Conservation (phyloP, 2,329 filamentous ascomycete species). For the Endocalyx cinctus region DNA sequence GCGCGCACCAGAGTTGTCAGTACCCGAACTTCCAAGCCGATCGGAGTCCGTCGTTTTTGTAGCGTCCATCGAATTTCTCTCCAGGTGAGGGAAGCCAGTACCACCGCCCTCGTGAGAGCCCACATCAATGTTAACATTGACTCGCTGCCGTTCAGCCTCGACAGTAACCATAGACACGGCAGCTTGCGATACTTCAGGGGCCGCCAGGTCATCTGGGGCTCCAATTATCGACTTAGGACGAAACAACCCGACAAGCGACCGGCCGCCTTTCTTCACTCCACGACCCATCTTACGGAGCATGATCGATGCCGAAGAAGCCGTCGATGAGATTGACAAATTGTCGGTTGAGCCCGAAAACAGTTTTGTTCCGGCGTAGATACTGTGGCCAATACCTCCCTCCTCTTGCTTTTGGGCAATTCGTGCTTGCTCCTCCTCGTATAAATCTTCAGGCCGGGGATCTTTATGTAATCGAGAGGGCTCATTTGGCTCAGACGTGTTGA, state of each 20-base stretch:
- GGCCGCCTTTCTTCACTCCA: constrained; percentile 90
- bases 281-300: constrained; percentile 99
- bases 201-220: constrained; percentile 63
- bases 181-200: constrained; percentile 67
- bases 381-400: constrained; percentile 83
- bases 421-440: constrained; percentile 81
- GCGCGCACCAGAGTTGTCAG: constrained; percentile 59
- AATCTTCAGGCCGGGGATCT: constrained; percentile 56
- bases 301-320: constrained; percentile 81
- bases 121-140: constrained; percentile 66
- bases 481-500: constrained; percentile 19
- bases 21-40: constrained; percentile 51
- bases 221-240: constrained; percentile 88
- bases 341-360: constrained; percentile 90
- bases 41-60: constrained; percentile 44
- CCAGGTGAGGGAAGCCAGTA: constrained; percentile 79
- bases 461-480: constrained; percentile 60
- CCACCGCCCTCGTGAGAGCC: constrained; percentile 59
- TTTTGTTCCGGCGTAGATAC: constrained; percentile 84
- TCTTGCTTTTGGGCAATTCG: constrained; percentile 92
- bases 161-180: constrained; percentile 93
- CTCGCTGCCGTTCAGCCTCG: constrained; percentile 81
- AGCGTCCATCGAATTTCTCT: constrained; percentile 75
- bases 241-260: constrained; percentile 90
- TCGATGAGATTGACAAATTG: constrained; percentile 87